Base-by-base conservation (phyloP, 2,329 filamentous ascomycete species). In the Hymenoscyphus linearis region DNA sequence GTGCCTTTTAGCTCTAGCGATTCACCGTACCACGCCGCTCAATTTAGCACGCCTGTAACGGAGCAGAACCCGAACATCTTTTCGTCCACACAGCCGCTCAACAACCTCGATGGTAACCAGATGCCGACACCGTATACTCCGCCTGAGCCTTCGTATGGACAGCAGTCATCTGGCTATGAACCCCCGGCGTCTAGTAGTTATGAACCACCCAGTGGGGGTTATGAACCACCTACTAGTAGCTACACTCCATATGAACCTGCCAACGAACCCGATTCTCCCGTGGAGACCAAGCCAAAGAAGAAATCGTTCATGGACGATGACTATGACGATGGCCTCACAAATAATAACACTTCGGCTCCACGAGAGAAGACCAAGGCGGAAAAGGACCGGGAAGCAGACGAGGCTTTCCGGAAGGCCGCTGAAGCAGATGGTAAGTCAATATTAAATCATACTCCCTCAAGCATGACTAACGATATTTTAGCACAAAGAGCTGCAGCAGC, bases 271-370 rank as follows among this genome's bases (percentile, higher is more conserved):
- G 70, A 73, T 35, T 73, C 71, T 4, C 68, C 70, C 13, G 66
- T 76, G 34, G 75, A 79, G 6, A 78, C 80, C 58, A 87, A 84
- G 67, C 79, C 82, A 0, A 90, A 90, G 75, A 90, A 90, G 77
- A 92, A 89, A 73, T 85, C 84, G 25, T 86, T 91, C 69, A 90
- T 95, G 82, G 88, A 93, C 70, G 88, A 93, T 65, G 90, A 93
- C 31, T 88, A 92, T 13, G 86, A 88, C 65, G 85, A 89, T 62
- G 81, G 89, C 52, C 78, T 85, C 35, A 77, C 78, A 6, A 65
- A 77, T 52, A 78, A 73, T 50, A 62, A 66, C 10, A 57, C 66
- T 14, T 72, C 76, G 44, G 78, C 79, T 36, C 53, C 69, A 47
- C 77, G 79, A 34, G 82, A 79, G 31, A 88, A 89, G 73, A 82